Evolutionary conservation across 805 yeast genomes (phyloP), one percentile per base, ranked within the genome.

Genomic region (Candida cerambycidarum): DNA sequence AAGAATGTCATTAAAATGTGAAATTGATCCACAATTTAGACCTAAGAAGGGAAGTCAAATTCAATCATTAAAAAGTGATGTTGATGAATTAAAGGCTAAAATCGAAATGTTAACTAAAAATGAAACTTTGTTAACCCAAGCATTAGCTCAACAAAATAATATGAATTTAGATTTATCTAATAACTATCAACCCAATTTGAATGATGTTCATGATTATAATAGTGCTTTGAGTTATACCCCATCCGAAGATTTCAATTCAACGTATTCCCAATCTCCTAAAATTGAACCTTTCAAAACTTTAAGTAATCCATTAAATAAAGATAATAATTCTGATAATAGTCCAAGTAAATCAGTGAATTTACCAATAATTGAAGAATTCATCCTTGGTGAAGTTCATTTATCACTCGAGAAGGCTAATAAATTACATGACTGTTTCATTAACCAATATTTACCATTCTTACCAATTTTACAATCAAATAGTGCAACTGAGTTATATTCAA

Each of bases 31-130:
- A 1, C 83, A 83, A 53, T 90, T 89, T 62, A 76, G 89, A 56
- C 97, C 97, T 3, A 83, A 87, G 53, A 89, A 89, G 62, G 97
- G 97, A 0, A 83, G 92, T 1, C 97, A 89, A 61, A 82, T 89
- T 19, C 96, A 89, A 54, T 75, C 83, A 41, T 67, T 90, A 54
- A 76, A 89, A 52, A 86, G 85, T 53, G 97, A 90, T 53, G 89
- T 89, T 5, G 90, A 85, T 56, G 92, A 84, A 51, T 65, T 89
- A 51, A 81, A 83, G 53, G 72, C 83, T 32, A 82, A 85, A 66
- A 81, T 85, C 52, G 88, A 83, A 55, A 73, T 76, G 62, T 61
- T 82, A 35, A 63, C 71, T 5, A 75, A 79, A 57, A 84, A 82
- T 65, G 92, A 84, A 62, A 75, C 78, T 18, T 61, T 85, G 4